phyloP scores from a whole-genome alignment of 805 yeast species.

The Maudiozyma serrabonitensis region DNA sequence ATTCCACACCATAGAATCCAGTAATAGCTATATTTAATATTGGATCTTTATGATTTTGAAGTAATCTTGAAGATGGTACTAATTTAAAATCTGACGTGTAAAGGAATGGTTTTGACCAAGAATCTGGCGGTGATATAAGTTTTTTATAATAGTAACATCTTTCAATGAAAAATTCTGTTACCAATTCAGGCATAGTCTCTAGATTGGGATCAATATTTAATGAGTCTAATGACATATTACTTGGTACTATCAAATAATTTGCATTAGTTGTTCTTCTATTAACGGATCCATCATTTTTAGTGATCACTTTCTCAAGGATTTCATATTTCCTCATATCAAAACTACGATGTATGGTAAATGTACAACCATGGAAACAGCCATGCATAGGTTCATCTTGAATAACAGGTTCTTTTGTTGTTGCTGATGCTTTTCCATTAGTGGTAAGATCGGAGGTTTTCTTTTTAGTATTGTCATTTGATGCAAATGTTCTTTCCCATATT shows the following conservation, averaged over 20 bases:
- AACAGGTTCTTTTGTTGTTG: too few species aligned
- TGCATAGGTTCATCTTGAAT: not conserved
- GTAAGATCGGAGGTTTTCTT: not conserved
- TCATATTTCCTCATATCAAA: conserved; percentile 14
- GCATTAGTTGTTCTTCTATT: not conserved
- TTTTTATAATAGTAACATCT: conserved; percentile 52
- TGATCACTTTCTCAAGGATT: conserved; percentile 18
- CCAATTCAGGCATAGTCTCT: conserved; percentile 23
- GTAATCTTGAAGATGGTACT: conserved; percentile 16
- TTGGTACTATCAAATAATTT: conserved; percentile 18
- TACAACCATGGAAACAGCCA: conserved; percentile 9
- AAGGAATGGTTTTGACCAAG: conserved; percentile 53
- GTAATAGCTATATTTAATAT: conserved; percentile 40
- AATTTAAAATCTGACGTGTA: conserved; percentile 21
- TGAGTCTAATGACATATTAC: conserved; percentile 11
- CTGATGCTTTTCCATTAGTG: not conserved
- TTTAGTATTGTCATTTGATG: conserved; percentile 5
- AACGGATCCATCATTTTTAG: conserved; percentile 18
- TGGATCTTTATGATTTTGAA: conserved; percentile 11
- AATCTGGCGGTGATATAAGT: conserved; percentile 36
- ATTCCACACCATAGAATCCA: conserved; percentile 72
- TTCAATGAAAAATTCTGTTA: conserved; percentile 79
- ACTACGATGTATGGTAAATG: conserved; percentile 9
- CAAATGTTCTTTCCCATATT: conserved; percentile 24
- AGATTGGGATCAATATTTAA: conserved; percentile 2